Base-by-base conservation (phyloP, 2,329 filamentous ascomycete genomes). In the Ophiocordyceps camponoti-floridani region DNA sequence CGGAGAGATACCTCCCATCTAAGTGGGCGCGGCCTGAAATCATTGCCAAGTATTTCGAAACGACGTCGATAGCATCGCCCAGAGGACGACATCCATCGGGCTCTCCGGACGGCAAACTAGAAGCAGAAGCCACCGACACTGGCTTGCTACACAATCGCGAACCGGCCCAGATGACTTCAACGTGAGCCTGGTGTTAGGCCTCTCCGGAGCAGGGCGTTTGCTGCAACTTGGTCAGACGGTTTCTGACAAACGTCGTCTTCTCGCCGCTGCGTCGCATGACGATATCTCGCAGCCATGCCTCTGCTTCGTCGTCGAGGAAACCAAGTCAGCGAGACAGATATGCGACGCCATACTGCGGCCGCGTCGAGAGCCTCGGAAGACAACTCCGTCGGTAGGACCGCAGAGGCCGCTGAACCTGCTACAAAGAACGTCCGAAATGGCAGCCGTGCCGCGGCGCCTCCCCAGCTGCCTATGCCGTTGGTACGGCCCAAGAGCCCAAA, bases 241-340 rank as follows among this genome's bases (percentile, higher is more conserved):
- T 16, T 16, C 35, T 11, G 35, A 18, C 35, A 38, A 38, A 38
- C 35, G 35, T 30, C 28, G 28, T 28, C 46, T 44, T 42, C 54
- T 49, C 51, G 52, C 53, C 52, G 54, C 47, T 47, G 52, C 53
- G 53, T 58, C 61, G 50, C 57, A 67, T 66, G 63, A 62, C 49
- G 58, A 56, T 50, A 46, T 47, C 53, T 55, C 55, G 58, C 56
- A 57, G 62, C 51, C 54, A 77, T 77, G 73, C 72, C 73, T 55
- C 74, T 77, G 53, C 64, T 77, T 62, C 73, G 73, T 63, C 73
- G 73, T 60, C 72, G 72, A 58, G 73, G 71, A 63, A 72, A 70
- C 54, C 64, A 68, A 66, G 71, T 67, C 62, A 75, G 69, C 66
- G 73, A 77, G 57, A 67, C 65, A 49, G 72, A 77, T 51, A 73